These are phyloP conservation scores for Candida germanica DNA, from an alignment of 805 yeast species.

Conservation along the genomic window DNA sequence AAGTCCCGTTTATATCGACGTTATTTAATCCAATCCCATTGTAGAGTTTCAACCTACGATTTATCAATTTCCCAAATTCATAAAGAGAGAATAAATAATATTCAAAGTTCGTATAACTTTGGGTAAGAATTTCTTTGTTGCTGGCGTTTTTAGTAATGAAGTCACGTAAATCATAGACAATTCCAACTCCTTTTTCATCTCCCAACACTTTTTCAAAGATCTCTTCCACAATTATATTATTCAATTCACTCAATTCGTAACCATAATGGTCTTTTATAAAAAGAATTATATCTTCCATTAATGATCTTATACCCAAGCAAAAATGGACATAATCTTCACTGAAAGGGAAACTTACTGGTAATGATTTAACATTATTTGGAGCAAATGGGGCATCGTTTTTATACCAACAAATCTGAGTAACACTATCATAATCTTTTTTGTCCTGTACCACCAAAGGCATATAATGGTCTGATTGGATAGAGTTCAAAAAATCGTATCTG, in stretches of 20 bases:
- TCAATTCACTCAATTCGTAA: constrained; percentile 57
- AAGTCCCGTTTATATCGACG: constrained; percentile 36
- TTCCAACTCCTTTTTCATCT: constrained; percentile 45
- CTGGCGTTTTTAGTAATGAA: constrained; percentile 60
- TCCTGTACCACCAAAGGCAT: constrained; percentile 79
- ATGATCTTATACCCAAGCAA: constrained; percentile 69
- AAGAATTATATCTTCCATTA: constrained; percentile 58
- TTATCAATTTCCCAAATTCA: constrained; percentile 55
- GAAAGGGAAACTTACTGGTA: constrained; percentile 68
- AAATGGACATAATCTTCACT: constrained; percentile 85
- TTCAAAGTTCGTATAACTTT: constrained; percentile 83
- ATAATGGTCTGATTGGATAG: constrained; percentile 77
- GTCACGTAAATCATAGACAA: constrained; percentile 57
- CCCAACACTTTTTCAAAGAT: constrained; percentile 67
- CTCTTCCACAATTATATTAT: constrained; percentile 56
- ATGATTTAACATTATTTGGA: constrained; percentile 46
- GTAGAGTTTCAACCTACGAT: constrained; percentile 33
- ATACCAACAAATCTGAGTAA: constrained; percentile 69
- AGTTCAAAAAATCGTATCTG: constrained; percentile 54
- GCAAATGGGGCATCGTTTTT: constrained; percentile 48
- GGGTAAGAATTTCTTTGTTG: constrained; percentile 87
- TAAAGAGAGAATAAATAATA: constrained; percentile 74
- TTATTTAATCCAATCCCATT: constrained; percentile 39
- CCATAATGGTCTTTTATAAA: constrained; percentile 66
- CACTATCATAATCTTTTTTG: constrained; percentile 55